Conservation (phyloP, 2,329 filamentous ascomycete species). For the Diatrype stigma region DNA sequence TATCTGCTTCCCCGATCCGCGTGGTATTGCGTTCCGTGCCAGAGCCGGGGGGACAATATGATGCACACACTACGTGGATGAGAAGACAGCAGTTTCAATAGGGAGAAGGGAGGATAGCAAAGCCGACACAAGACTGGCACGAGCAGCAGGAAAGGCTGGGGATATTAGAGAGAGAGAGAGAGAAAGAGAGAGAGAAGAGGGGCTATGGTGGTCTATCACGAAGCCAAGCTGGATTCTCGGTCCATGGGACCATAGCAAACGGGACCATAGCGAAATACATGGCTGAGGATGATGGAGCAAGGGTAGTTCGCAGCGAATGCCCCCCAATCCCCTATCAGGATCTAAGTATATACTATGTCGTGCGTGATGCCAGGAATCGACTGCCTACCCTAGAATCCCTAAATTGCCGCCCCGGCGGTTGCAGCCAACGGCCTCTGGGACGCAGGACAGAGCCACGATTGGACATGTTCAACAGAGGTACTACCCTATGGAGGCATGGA, state of each 20-base stretch:
- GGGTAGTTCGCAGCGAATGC: conserved; percentile 3
- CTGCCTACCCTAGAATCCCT: conserved; percentile 9
- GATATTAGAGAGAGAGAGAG: conserved; percentile 14
- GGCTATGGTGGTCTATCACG: background rate
- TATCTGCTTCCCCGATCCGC: conserved; percentile 8
- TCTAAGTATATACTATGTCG: conserved; percentile 13
- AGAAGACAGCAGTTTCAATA: conserved; percentile 1
- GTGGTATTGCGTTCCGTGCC: conserved; percentile 15
- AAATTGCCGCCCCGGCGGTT: conserved; percentile 23
- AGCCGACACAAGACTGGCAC: conserved; percentile 3
- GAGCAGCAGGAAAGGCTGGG: conserved; percentile 14
- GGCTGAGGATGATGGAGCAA: conserved; percentile 7
- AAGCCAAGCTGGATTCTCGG: background rate
- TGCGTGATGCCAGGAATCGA: conserved; percentile 6
- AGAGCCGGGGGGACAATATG: background rate
- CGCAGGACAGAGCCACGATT: conserved; percentile 15
- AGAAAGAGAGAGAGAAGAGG: conserved; percentile 10
- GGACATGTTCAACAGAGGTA: conserved; percentile 11
- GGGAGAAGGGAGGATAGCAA: conserved; percentile 2
- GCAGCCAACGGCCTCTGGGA: conserved; percentile 18
- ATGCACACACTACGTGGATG: background rate
- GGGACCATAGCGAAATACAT: conserved; percentile 10
- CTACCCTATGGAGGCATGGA: too few species aligned
- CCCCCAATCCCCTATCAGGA: conserved; percentile 9
- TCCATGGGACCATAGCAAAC: background rate